Evolutionary conservation across 257 asterid genomes (phyloP).

Genomic region (Perilla frutescens): DNA sequence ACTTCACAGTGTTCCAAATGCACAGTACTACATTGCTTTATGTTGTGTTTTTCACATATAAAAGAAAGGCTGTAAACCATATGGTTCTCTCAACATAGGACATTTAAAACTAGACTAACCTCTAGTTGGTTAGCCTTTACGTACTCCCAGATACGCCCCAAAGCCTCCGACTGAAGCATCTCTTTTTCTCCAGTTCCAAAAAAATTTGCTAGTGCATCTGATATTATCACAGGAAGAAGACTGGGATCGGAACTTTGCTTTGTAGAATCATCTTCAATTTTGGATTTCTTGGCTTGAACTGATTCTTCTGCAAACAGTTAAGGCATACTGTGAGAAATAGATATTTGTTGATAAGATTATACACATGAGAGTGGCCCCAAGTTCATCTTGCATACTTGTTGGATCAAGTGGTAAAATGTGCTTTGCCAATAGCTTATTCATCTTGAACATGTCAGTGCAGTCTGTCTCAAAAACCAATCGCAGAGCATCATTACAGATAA

Average conservation of each 20-base stretch:
- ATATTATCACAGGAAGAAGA: slow-evolving; percentile 48
- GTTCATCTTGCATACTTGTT: slow-evolving; percentile 48
- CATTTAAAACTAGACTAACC: slow-evolving; percentile 39
- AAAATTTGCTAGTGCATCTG: slow-evolving; percentile 66
- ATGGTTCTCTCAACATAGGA: background rate
- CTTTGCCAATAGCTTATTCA: slow-evolving; percentile 86
- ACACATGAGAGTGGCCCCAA: slow-evolving; percentile 8
- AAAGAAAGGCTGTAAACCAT: background rate
- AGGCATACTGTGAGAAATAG: slow-evolving; percentile 6
- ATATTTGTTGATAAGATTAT: background rate
- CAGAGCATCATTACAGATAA: slow-evolving; percentile 71
- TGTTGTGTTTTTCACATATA: background rate
- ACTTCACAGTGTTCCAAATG: background rate
- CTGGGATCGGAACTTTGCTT: slow-evolving; percentile 37
- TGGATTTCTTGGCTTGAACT: slow-evolving; percentile 57
- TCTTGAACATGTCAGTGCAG: slow-evolving; percentile 90
- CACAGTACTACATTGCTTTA: background rate
- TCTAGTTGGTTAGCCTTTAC: slow-evolving; percentile 72
- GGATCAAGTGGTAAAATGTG: slow-evolving; percentile 76
- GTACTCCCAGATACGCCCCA: slow-evolving; percentile 72
- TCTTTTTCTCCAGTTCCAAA: slow-evolving; percentile 58
- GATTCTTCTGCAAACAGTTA: slow-evolving; percentile 49
- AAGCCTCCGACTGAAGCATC: slow-evolving; percentile 64
- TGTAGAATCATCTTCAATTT: slow-evolving; percentile 48
- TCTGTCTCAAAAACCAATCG: slow-evolving; percentile 76